Evolutionary conservation across 768 basidiomycete genomes (phyloP), one percentile per base, ranked within the genome.

Genomic region (Mycena alexandri): DNA sequence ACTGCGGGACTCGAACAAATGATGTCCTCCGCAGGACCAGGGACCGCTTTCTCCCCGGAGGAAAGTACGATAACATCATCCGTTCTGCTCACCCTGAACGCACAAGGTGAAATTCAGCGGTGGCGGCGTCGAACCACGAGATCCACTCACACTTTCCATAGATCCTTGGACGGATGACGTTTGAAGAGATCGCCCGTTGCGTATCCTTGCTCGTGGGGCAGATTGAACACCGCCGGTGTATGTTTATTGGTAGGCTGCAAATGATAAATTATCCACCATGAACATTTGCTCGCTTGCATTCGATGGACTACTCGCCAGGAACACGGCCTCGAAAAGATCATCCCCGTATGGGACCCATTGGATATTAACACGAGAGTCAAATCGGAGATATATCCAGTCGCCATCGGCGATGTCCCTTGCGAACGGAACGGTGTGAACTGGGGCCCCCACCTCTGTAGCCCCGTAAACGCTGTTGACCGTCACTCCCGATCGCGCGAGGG

Each of bases 151-250:
- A 84, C 74, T 71, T 79, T 84, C 76, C 80, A 87, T 16, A 83
- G 73, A 3, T 77, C 71, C 10, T 81, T 79, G 5, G 79, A 82
- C 2, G 86, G 83, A 65, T 87, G 86, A 22, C 75, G 77, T 33
- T 78, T 63, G 63, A 81, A 84, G 9, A 84, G 69, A 72, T 86
- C 86, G 0, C 79, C 79, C 16, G 80, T 84, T 2, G 80, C 80
- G 57, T 85, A 85, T 14, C 84, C 84, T 51, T 68, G 74, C 5
- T 75, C 73, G 63, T 80, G 77, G 8, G 63, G 62, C 42, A 81
- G 50, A 41, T 86, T 77, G 12, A 70, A 71, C 1, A 79, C 44
- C 43, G 72, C 74, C 25, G 73, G 71, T 9, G 70, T 69, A 12
- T 74, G 65, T 0, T 71, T 59, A 14, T 74, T 69, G 34, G 34